Base-by-base conservation (phyloP, 148 eudicot genomes). In the Arctostaphylos glauca region DNA sequence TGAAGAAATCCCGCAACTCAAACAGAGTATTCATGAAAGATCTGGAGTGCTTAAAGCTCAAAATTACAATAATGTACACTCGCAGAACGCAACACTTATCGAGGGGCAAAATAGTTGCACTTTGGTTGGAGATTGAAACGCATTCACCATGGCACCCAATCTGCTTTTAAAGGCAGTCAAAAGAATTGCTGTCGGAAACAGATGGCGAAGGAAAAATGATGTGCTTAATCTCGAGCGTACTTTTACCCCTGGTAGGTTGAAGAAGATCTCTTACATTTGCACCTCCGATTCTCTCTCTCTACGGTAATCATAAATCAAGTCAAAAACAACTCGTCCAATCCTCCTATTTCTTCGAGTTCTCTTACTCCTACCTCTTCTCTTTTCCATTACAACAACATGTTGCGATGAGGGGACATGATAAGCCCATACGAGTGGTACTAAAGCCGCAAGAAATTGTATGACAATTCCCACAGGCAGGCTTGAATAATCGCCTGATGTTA, bases 341-440 rank as follows among this genome's bases (percentile, higher is more conserved):
- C 93, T 88, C 83, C 94, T 85, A 66, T 60, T 82, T 83, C 86
- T 90, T 50, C 94, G 64, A 9, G 78, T 86, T 82, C 91, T 87
- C 78, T 81, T 92, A 85, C 91, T 92, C 85, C 81, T 82, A 41
- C 89, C 91, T 82, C 81, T 87, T 86, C 83, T 92, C 78, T 81
- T 88, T 81, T 82, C 91, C 86, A 86, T 88, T 44, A 79, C 93
- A 77, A 75, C 49, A 2, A 74, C 16, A 23, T 88, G 85, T 74
- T 73, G 85, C 25, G 89, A 83, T 46, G 47, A 48, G 0, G 94
- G 92, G 55, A 96, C 78, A 73, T 77, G 48, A 84, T 88, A 83
- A 76, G 94, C 85, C 98, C 94, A 94, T 58, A 21, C 25, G 73
- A 96, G 80, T 6, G 99, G 98, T 80, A 96, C 38, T 67, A 94